Conservation (phyloP, 129 eudicot species). For the Kitagawia praeruptora region DNA sequence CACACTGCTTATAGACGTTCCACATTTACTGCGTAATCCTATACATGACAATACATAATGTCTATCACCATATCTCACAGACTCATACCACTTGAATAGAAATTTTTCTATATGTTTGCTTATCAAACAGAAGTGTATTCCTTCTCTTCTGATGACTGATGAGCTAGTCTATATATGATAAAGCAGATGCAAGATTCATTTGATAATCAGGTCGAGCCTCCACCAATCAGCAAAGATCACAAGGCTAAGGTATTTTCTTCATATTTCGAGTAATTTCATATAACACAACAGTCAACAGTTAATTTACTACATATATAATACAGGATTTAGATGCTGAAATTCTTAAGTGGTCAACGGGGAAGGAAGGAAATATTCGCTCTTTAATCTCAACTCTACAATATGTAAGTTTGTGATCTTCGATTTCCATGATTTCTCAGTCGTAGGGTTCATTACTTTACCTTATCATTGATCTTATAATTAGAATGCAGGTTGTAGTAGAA, state of each 20-base stretch:
- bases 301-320: constrained; percentile 8
- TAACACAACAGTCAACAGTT: neutral
- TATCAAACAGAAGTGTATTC: neutral
- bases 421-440: too few relatives aligned
- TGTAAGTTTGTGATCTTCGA: constrained; percentile 33
- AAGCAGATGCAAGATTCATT: constrained; percentile 51
- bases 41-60: neutral
- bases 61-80: neutral
- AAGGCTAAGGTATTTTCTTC: constrained; percentile 38
- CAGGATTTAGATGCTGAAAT: constrained; percentile 74
- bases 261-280: neutral
- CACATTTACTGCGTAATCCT: neutral
- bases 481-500: neutral
- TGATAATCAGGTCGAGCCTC: constrained; percentile 23
- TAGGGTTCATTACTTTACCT: neutral
- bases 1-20: neutral
- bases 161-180: neutral
- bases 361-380: constrained; percentile 90
- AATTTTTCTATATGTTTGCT: neutral
- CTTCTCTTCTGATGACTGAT: neutral
- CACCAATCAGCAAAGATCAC: constrained; percentile 24
- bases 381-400: constrained; percentile 84
- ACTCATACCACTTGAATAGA: neutral
- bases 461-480: neutral
- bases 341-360: constrained; percentile 72